Percentiles rank a stretch among this genome's conserved stretches.
Conservation (phyloP, 441 rosid genomes). For the Pelargonium australe region DNA sequence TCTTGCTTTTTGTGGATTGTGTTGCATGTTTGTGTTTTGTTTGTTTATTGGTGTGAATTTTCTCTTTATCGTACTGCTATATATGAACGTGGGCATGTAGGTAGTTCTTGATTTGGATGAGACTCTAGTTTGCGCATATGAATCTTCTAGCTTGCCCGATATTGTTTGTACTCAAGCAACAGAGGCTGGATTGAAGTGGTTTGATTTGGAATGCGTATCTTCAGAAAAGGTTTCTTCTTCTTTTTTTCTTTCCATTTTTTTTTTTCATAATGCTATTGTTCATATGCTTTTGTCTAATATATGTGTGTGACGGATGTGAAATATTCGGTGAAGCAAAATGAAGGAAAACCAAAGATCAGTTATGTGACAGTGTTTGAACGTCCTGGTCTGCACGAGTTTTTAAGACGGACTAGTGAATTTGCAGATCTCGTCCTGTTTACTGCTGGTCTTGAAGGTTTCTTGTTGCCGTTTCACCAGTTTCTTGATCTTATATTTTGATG, state of each 20-base stretch:
- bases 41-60: background rate
- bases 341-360: slow-evolving; percentile 30
- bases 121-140: slow-evolving; percentile 37
- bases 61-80: background rate
- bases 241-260: background rate
- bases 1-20: background rate
- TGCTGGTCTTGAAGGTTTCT: slow-evolving; percentile 35
- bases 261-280: too few relatives aligned
- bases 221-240: slow-evolving; percentile 26
- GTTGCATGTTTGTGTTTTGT: background rate
- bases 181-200: slow-evolving; percentile 37
- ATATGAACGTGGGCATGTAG: slow-evolving; percentile 16
- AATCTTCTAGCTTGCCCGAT: slow-evolving; percentile 28
- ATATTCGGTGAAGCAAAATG: slow-evolving; percentile 23
- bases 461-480: background rate
- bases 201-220: slow-evolving; percentile 33
- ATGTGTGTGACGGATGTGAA: slow-evolving; percentile 8
- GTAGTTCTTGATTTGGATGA: slow-evolving; percentile 40
- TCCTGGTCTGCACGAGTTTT: slow-evolving; percentile 34
- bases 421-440: slow-evolving; percentile 34
- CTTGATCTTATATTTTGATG: background rate
- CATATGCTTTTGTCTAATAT: background rate
- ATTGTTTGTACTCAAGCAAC: slow-evolving; percentile 27
- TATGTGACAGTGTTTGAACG: slow-evolving; percentile 36
- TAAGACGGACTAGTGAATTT: slow-evolving; percentile 26